Conservation (phyloP, 176 grass and related monocot species). For the Triticum urartu region DNA sequence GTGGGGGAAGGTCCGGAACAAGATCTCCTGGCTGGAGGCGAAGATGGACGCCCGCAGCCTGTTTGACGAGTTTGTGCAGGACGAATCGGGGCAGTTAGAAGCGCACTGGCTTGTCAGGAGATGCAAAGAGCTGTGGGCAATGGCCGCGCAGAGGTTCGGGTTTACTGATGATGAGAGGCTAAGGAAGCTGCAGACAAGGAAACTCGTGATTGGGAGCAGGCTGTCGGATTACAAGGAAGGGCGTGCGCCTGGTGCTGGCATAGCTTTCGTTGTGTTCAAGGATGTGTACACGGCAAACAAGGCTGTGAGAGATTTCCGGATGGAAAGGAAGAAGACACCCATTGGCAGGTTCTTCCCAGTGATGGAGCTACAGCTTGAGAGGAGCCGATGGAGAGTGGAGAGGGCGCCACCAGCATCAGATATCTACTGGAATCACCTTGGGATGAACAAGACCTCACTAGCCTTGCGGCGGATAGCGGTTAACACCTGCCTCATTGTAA, state of each 20-base stretch:
- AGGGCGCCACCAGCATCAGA: constrained; percentile 87
- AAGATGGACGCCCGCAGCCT: constrained; percentile 57
- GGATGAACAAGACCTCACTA: constrained; percentile 77
- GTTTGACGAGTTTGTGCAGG: constrained; percentile 35
- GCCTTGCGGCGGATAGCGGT: constrained; percentile 71
- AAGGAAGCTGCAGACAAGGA: constrained; percentile 74
- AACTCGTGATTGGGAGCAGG: constrained; percentile 63
- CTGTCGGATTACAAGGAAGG: constrained; percentile 83
- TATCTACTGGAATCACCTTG: constrained; percentile 98
- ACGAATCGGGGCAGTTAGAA: not conserved
- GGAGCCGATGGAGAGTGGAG: constrained; percentile 87
- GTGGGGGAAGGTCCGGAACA: constrained; percentile 65
- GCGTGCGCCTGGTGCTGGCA: constrained; percentile 63
- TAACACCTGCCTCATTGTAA: constrained; percentile 85
- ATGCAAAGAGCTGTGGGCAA: constrained; percentile 54
- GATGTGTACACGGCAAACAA: constrained; percentile 95
- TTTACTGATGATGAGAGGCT: constrained; percentile 77
- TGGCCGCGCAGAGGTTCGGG: constrained; percentile 47
- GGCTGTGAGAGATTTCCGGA: constrained; percentile 84
- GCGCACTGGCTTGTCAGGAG: constrained; percentile 56
- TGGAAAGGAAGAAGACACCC: constrained; percentile 75
- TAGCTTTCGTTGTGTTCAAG: constrained; percentile 94
- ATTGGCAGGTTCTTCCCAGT: constrained; percentile 81
- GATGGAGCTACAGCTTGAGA: constrained; percentile 91
- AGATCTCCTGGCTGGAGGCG: constrained; percentile 92